Conservation (phyloP, 345 rosid species). For the Excoecaria agallocha region DNA sequence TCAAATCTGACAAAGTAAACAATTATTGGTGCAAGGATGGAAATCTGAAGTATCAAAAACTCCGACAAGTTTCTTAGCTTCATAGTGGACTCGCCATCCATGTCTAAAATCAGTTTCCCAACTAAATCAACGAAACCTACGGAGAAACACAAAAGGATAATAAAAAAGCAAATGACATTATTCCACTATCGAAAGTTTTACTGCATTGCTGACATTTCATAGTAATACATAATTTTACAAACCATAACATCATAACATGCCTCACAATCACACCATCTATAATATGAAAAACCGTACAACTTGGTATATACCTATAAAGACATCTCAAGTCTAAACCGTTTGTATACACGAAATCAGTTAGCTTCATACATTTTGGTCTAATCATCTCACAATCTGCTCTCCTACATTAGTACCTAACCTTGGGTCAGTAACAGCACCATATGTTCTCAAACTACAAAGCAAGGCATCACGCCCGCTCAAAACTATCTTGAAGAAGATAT, state of each 20-base stretch:
- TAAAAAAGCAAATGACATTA: background rate
- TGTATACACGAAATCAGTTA: conserved; percentile 12
- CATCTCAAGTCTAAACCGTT: conserved; percentile 25
- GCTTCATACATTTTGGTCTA: conserved; percentile 19
- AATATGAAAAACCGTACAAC: conserved; percentile 12
- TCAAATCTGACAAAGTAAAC: too few species aligned
- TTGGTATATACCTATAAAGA: conserved; percentile 11
- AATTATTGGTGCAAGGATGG: too few species aligned
- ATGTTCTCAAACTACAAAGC: conserved; percentile 68
- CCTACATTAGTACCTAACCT: conserved; percentile 31
- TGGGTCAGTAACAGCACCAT: conserved; percentile 31
- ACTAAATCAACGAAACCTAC: background rate
- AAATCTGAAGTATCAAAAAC: too few species aligned
- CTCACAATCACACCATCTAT: conserved; percentile 20
- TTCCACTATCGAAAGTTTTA: conserved; percentile 2
- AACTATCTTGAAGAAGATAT: conserved; percentile 73
- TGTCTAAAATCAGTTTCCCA: background rate
- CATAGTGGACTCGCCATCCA: too few species aligned
- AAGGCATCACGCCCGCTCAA: conserved; percentile 77
- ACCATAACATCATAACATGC: background rate
- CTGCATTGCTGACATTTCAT: conserved; percentile 15
- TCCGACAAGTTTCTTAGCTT: too few species aligned
- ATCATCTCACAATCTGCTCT: conserved; percentile 28
- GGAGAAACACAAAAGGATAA: background rate
- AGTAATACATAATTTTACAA: conserved; percentile 22